Conservation (phyloP, 129 eudicot species). For the Tagetes patula region DNA sequence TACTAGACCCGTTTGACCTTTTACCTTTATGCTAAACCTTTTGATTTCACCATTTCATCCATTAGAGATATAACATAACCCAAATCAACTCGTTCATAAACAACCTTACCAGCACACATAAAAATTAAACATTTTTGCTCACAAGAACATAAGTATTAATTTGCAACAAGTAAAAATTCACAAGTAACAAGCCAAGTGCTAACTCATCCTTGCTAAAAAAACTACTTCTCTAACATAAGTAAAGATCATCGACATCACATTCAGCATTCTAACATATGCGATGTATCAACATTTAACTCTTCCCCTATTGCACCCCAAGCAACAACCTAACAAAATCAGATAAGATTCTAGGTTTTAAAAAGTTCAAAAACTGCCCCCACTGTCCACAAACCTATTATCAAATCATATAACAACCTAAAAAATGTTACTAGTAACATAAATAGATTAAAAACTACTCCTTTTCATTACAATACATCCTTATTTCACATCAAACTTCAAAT, state of each 20-base stretch:
- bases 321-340: not conserved
- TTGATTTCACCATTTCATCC: not conserved
- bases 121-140: too few species aligned
- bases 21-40: not conserved
- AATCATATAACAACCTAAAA: not conserved
- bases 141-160: not conserved
- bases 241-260: not conserved
- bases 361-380: not conserved
- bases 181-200: not conserved
- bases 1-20: not conserved
- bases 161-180: not conserved
- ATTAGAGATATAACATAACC: not conserved
- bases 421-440: not conserved
- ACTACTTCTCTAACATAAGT: not conserved
- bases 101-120: not conserved
- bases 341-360: not conserved
- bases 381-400: not conserved
- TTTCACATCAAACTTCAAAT: not conserved
- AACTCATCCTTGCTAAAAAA: not conserved
- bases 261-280: not conserved
- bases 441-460: not conserved
- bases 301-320: not conserved
- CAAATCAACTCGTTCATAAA: not conserved
- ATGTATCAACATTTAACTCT: too few species aligned
- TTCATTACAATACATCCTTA: not conserved